Evolutionary conservation across 805 yeast genomes (phyloP).

Genomic region (Wickerhamiella parazyma): DNA sequence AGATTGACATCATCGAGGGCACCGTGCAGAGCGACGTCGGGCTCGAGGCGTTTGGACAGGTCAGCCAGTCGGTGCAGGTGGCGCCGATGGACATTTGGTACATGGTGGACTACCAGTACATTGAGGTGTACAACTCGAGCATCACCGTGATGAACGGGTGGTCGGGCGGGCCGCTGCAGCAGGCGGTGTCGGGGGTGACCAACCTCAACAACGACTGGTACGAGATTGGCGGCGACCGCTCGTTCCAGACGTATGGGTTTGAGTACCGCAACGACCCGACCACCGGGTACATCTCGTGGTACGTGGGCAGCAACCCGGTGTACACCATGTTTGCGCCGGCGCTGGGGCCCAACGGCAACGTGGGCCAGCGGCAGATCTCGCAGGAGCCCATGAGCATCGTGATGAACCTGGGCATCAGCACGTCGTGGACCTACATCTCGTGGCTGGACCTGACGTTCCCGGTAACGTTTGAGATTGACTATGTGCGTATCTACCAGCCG

Average conservation of each 20-base stretch:
- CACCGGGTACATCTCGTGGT: constrained; percentile 73
- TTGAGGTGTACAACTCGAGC: constrained; percentile 55
- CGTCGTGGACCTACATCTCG: constrained; percentile 86
- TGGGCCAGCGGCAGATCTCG: constrained; percentile 67
- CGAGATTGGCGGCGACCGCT: constrained; percentile 36
- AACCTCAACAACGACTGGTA: constrained; percentile 76
- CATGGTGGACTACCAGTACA: constrained; percentile 69
- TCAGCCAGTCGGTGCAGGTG: constrained; percentile 82
- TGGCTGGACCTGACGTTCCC: constrained; percentile 77
- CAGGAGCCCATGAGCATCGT: constrained; percentile 90
- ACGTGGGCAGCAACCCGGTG: constrained; percentile 68
- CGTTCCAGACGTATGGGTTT: constrained; percentile 62
- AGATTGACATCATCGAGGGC: constrained; percentile 84
- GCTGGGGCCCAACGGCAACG: constrained; percentile 79
- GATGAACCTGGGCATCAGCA: constrained; percentile 79
- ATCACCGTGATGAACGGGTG: constrained; percentile 74
- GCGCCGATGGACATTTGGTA: constrained; percentile 96
- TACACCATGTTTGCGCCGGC: constrained; percentile 61
- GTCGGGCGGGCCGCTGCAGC: constrained; percentile 88
- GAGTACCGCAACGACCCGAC: constrained; percentile 64
- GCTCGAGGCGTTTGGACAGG: constrained; percentile 40
- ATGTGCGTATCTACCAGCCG: constrained; percentile 89
- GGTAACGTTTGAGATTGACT: constrained; percentile 58
- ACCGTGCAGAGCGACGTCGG: constrained; percentile 35
- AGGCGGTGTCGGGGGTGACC: constrained; percentile 76